Evolutionary conservation across 2,329 filamentous ascomycete species (phyloP).

Genomic region (Sarocladiaceae sp.): DNA sequence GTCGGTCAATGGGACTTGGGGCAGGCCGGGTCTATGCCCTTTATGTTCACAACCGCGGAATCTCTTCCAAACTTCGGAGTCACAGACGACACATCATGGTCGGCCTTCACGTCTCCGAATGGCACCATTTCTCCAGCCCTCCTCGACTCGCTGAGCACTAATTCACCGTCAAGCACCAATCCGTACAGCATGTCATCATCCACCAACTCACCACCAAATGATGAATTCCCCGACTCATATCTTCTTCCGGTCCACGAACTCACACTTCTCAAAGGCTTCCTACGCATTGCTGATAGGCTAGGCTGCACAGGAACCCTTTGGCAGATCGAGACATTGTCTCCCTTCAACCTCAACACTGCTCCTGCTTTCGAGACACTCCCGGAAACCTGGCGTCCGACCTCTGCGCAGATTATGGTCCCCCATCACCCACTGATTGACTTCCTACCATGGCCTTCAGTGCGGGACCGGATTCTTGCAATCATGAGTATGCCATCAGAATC

Average conservation of each 20-base stretch:
- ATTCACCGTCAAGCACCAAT: not conserved
- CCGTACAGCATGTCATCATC: constrained; percentile 15
- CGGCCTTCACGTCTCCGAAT: not conserved
- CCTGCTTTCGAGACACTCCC: constrained; percentile 36
- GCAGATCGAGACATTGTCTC: constrained; percentile 41
- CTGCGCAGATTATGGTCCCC: constrained; percentile 41
- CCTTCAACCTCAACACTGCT: constrained; percentile 33
- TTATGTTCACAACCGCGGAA: not conserved
- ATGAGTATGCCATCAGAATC: constrained; percentile 43
- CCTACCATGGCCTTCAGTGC: constrained; percentile 51
- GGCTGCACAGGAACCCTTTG: constrained; percentile 37
- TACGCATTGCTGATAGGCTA: constrained; percentile 43
- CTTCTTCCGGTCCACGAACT: constrained; percentile 44
- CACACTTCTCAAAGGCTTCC: constrained; percentile 40
- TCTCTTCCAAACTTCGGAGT: not conserved
- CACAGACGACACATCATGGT: not conserved
- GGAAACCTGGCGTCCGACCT: constrained; percentile 44
- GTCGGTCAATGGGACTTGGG: not conserved
- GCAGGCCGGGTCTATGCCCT: not conserved
- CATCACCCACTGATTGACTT: constrained; percentile 56
- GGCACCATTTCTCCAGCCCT: not conserved
- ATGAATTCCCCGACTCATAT: constrained; percentile 41
- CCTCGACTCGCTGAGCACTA: constrained; percentile 13
- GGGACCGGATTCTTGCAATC: constrained; percentile 49
- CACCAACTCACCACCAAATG: constrained; percentile 15